These are phyloP conservation scores for Rosa persica DNA, from an alignment of 306 rosid species.

Conservation along the genomic window DNA sequence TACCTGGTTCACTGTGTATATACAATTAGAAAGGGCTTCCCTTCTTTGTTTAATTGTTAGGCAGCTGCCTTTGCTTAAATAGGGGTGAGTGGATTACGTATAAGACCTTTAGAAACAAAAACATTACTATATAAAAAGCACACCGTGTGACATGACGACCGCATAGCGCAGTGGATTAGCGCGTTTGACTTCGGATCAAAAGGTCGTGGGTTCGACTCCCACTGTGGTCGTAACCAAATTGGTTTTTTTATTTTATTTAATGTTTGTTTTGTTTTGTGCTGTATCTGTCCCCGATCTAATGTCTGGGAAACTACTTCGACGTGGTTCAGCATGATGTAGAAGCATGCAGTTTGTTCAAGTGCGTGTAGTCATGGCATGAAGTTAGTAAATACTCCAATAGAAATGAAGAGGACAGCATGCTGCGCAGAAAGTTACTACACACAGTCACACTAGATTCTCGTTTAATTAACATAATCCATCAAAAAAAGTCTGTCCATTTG, in stretches of 20 bases:
- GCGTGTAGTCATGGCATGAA: too few species aligned
- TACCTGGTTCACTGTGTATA: background rate
- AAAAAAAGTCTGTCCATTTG: too few species aligned
- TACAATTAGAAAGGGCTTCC: background rate
- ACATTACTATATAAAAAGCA: too few species aligned
- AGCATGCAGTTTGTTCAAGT: background rate
- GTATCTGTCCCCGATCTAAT: background rate
- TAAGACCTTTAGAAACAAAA: too few species aligned
- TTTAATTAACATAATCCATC: too few species aligned
- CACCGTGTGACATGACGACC: background rate
- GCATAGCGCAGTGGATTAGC: conserved; percentile 61
- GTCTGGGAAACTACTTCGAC: background rate
- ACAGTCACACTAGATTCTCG: too few species aligned
- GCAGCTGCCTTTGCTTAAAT: background rate
- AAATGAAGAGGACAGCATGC: too few species aligned
- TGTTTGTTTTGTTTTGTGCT: too few species aligned
- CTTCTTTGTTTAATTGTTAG: background rate
- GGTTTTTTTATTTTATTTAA: too few species aligned
- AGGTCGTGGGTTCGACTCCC: conserved; percentile 71
- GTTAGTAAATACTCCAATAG: too few species aligned
- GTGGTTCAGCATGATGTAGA: background rate
- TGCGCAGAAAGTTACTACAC: too few species aligned
- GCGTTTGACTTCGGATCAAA: conserved; percentile 66
- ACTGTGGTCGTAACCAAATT: conserved; percentile 29
- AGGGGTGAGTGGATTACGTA: too few species aligned